Base-by-base conservation (phyloP, 257 asterid genomes). In the Salvia splendens region DNA sequence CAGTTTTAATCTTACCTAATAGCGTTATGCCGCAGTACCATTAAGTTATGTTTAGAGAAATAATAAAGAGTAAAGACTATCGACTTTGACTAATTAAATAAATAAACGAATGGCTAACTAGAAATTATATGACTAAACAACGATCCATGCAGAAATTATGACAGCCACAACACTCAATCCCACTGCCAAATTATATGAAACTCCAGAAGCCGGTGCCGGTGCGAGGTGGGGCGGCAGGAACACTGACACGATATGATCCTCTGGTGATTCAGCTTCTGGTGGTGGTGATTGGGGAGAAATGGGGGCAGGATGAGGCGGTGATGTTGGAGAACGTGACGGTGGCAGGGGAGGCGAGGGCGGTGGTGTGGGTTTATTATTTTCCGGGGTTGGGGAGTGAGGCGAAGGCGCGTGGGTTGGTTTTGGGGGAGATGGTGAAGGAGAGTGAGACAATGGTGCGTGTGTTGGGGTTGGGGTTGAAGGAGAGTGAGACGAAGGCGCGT, bases 191-290 rank as follows among this genome's bases (percentile, higher is more conserved):
- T 12, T 24, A 7, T 61, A 42, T 1, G 81, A 62, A 41, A 16
- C 62, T 38, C 35, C 20, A 35, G 48, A 48, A 32, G 78, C 78
- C 24, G 78, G 70, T 14, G 78, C 73, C 54, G 75, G 77, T 16
- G 77, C 73, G 65, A 57, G 52, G 66, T 35, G 41, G 28, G 66
- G 71, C 0, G 73, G 36, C 4, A 61, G 20, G 12, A 10, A 61
- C 30, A 24, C 30, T 24, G 30, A 24, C 30, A 24, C 30, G 30
- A 24, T 24, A 24, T 24, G 30, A 40, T 55, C 1, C 10, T 9
- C 10, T 5, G 67, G 82, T 8, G 66, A 8, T 28, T 59, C 67
- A 12, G 56, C 67, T 35, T 30, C 5, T 5, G 77, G 64, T 7
- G 75, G 74, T 28, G 77, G 74, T 3, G 77, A 28, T 2, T 33